Evolutionary conservation across 176 grass and related monocot genomes (phyloP).

Genomic region (Ensete glaucum): DNA sequence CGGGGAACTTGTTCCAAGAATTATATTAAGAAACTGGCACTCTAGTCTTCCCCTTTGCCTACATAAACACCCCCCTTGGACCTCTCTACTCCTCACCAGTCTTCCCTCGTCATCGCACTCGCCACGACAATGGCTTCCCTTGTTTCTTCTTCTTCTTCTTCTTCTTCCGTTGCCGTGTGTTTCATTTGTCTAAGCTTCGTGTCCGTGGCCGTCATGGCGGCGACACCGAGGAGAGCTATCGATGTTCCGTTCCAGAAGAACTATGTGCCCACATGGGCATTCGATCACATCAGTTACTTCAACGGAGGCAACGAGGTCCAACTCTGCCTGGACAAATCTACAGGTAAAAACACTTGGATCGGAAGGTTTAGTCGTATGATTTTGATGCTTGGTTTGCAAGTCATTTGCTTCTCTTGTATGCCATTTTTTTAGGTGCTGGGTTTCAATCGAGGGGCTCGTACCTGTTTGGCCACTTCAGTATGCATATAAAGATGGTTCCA

Average conservation of each 20-base stretch:
- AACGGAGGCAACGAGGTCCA: neutral
- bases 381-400: no score
- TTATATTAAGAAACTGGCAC: neutral
- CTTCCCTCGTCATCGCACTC: neutral
- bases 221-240: neutral
- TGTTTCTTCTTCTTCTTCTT: neutral
- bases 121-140: neutral
- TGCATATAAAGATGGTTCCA: constrained; percentile 17
- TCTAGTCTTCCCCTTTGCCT: neutral
- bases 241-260: constrained; percentile 16
- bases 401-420: neutral
- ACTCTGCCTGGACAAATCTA: constrained; percentile 4
- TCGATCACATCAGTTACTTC: constrained; percentile 13
- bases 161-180: neutral
- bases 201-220: neutral
- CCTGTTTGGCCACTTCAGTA: constrained; percentile 20
- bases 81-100: neutral
- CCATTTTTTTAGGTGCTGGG: neutral
- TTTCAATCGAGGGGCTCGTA: constrained; percentile 9
- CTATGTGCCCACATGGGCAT: constrained; percentile 10
- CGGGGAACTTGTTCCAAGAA: neutral
- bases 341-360: neutral
- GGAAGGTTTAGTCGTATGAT: neutral
- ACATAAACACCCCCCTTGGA: neutral
- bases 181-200: neutral